These are phyloP conservation scores for Neofusicoccum cordaticola DNA, from an alignment of 2,329 filamentous ascomycete genomes.

Conservation along the genomic window DNA sequence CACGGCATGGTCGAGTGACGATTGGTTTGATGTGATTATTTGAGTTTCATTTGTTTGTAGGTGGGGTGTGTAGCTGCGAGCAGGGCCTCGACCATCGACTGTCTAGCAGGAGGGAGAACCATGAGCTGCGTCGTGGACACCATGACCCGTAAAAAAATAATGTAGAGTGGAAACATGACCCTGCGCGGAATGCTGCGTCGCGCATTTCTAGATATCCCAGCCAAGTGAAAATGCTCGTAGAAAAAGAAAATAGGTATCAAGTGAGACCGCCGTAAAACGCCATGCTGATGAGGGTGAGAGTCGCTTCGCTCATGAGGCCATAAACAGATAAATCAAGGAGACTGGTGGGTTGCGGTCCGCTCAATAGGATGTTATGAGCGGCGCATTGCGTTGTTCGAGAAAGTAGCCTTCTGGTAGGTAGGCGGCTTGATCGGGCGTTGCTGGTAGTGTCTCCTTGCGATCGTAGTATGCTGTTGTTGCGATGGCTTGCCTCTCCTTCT, in stretches of 20 bases:
- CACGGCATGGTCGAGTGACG: background rate
- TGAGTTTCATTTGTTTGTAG: background rate
- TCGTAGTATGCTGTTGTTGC: constrained; percentile 47
- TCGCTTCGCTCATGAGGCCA: constrained; percentile 12
- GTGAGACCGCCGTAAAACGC: constrained; percentile 3
- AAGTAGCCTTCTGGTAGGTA: constrained; percentile 39
- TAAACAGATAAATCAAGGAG: constrained; percentile 2
- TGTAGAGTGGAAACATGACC: constrained; percentile 11
- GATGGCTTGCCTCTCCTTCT: constrained; percentile 45
- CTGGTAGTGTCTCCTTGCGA: constrained; percentile 24
- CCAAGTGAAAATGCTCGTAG: constrained; percentile 12
- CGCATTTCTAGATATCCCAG: constrained; percentile 9
- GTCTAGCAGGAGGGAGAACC: constrained; percentile 12
- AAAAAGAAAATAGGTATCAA: constrained; percentile 13
- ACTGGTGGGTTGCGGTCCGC: constrained; percentile 11
- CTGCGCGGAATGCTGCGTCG: constrained; percentile 10
- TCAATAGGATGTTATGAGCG: constrained; percentile 42
- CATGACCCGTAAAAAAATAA: background rate
- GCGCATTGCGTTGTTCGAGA: constrained; percentile 40
- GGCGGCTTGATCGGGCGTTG: constrained; percentile 26
- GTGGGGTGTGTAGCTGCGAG: background rate
- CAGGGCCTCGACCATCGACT: constrained; percentile 9
- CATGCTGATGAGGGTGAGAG: constrained; percentile 7
- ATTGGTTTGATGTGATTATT: constrained; percentile 4
- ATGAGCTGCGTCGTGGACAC: background rate